Evolutionary conservation across 352 stramenopile species (phyloP).

Genomic region (Peronospora farinosa): DNA sequence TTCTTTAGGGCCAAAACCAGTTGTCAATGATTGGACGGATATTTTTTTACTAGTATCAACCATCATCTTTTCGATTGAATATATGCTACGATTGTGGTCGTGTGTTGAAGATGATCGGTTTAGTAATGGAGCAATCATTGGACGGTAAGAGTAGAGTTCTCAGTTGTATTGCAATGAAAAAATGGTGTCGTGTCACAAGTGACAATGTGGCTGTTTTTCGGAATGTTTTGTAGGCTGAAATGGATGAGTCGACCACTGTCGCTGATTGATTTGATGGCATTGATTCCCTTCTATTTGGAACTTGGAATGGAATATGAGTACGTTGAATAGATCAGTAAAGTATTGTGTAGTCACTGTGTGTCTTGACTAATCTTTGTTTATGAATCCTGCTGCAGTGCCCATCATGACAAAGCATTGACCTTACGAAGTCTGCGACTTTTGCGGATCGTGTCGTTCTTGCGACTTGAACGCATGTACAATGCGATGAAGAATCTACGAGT

Average conservation of each 20-base stretch:
- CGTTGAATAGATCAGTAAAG: slow-evolving; percentile 3
- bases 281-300: slow-evolving; percentile 60
- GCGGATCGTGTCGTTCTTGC: slow-evolving; percentile 51
- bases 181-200: too few species aligned
- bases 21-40: slow-evolving; percentile 33
- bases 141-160: slow-evolving; percentile 24
- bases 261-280: slow-evolving; percentile 45
- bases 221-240: slow-evolving; percentile 28
- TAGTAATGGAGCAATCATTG: slow-evolving; percentile 26
- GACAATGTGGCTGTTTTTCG: background rate
- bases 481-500: slow-evolving; percentile 49
- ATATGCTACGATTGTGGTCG: slow-evolving; percentile 49
- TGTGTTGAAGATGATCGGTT: slow-evolving; percentile 55
- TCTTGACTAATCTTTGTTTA: background rate
- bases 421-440: slow-evolving; percentile 52
- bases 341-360: background rate
- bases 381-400: slow-evolving; percentile 4
- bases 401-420: slow-evolving; percentile 36
- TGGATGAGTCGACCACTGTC: slow-evolving; percentile 58
- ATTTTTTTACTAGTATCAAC: slow-evolving; percentile 51
- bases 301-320: slow-evolving; percentile 44
- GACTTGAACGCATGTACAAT: slow-evolving; percentile 55
- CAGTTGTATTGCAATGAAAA: background rate
- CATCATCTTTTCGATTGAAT: slow-evolving; percentile 57
- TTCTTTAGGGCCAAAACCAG: slow-evolving; percentile 1